A percentile compares a stretch with the other conserved stretches of the same genome.
phyloP scores from a whole-genome alignment of 2,329 filamentous ascomycete species.

The Tolypocladium tropicale region DNA sequence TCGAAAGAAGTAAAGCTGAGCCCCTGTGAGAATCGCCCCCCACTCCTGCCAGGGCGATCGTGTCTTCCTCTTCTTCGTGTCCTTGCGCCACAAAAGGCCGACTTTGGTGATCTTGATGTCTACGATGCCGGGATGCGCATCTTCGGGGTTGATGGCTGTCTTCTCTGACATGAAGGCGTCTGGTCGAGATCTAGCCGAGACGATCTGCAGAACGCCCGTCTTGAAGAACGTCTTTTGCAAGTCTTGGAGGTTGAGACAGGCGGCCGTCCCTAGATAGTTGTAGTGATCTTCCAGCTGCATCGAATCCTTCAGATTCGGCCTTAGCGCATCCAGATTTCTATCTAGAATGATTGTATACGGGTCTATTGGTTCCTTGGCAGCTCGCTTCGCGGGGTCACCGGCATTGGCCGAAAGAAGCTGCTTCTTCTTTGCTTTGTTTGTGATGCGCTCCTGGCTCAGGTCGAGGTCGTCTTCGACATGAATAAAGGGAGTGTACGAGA shows the following conservation, averaged over 20 bases:
- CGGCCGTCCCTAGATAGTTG: conserved; percentile 68
- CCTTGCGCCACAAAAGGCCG: conserved; percentile 88
- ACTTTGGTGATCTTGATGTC: conserved; percentile 98
- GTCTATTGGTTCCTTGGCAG: conserved; percentile 77
- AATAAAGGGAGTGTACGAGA: conserved; percentile 96
- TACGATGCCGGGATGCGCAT: conserved; percentile 84
- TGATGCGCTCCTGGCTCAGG: conserved; percentile 63
- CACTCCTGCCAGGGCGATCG: conserved; percentile 98
- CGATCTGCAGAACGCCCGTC: conserved; percentile 86
- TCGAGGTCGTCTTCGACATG: conserved; percentile 90
- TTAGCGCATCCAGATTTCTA: conserved; percentile 68
- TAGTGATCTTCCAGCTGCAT: conserved; percentile 91
- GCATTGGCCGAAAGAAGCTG: conserved; percentile 56
- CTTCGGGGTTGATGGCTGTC: conserved; percentile 72
- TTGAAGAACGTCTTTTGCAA: conserved; percentile 84
- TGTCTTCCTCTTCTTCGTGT: conserved; percentile 84
- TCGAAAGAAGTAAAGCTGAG: conserved; percentile 92
- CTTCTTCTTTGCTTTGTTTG: conserved; percentile 62
- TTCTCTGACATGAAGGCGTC: conserved; percentile 91
- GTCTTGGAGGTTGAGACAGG: conserved; percentile 67
- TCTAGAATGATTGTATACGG: conserved; percentile 93
- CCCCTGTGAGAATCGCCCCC: conserved; percentile 93
- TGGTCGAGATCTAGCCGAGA: conserved; percentile 84
- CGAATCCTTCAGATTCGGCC: conserved; percentile 82
- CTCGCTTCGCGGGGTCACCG: conserved; percentile 41